Base-by-base conservation (phyloP, 306 rosid species). In the Quercus alba region DNA sequence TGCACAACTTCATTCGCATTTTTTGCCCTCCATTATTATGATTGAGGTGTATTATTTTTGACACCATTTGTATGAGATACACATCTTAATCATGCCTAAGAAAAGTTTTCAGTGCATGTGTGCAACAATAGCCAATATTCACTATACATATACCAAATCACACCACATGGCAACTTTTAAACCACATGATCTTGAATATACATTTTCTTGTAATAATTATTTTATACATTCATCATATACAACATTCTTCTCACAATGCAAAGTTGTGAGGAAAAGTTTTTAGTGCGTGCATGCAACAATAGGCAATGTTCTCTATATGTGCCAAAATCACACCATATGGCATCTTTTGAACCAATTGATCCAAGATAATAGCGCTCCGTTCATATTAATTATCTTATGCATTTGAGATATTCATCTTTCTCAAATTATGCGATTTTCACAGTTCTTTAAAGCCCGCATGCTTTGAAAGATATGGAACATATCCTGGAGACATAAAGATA, bases 301-400 rank as follows among this genome's bases (percentile, higher is more conserved):
- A 61, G 30, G 75, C 70, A 76, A 72, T 73, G 63, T 70, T 83
- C 79, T 80, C 72, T 74, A 63, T 82, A 77, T 83, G 75, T 57
- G 84, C 85, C 86, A 85, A 73, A 87, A 90, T 85, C 79, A 81
- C 88, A 69, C 88, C 86, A 85, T 79, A 86, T 81, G 87, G 80
- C 85, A 84, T 66, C 85, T 81, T 82, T 85, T 78, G 13, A 72
- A 75, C 83, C 56, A 59, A 75, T 76, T 63, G 77, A 62, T 81
- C 68, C 73, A 41, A 0, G 3, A 41, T 8, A 49, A 49, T 12
- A 49, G 4, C 0, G 1, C 54, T 10, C 17, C 1, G 0, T 13
- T 49, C 1, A 10, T 1, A 49, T 10, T 49, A 49, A 49, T 49
- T 49, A 49, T 49, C 5, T 49, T 49, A 49, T 49, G 17, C 54